phyloP scores from a whole-genome alignment of 2,329 filamentous ascomycete genomes.

The Monosporascus sp. region DNA sequence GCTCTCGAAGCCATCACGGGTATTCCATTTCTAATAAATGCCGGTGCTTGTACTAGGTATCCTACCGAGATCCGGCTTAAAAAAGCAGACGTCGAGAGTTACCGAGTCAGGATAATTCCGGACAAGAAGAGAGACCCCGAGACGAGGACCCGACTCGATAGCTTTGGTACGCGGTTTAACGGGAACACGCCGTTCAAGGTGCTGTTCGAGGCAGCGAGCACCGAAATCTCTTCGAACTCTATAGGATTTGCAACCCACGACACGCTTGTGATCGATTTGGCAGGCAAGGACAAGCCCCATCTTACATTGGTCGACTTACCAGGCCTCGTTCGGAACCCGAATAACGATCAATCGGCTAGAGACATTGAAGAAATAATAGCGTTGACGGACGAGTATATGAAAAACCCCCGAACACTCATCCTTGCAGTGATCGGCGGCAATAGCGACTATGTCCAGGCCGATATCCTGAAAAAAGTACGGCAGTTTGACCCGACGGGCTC shows the following conservation, averaged over 20 bases:
- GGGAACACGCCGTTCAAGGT: slow-evolving; percentile 9
- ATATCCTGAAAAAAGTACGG: slow-evolving; percentile 45
- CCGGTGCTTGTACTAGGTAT: slow-evolving; percentile 56
- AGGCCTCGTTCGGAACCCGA: slow-evolving; percentile 45
- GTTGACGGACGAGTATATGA: slow-evolving; percentile 51
- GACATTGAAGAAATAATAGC: slow-evolving; percentile 39
- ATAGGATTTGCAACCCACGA: slow-evolving; percentile 31
- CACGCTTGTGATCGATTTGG: slow-evolving; percentile 41
- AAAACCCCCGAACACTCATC: slow-evolving; percentile 50
- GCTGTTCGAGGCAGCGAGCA: slow-evolving; percentile 28
- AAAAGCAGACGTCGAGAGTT: slow-evolving; percentile 26
- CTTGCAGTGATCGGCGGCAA: slow-evolving; percentile 52
- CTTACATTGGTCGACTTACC: slow-evolving; percentile 56
- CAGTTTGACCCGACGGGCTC: slow-evolving; percentile 22
- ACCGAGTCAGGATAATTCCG: slow-evolving; percentile 30
- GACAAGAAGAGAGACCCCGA: slow-evolving; percentile 20
- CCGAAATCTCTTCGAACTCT: slow-evolving; percentile 9
- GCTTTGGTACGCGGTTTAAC: slow-evolving; percentile 7
- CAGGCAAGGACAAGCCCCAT: slow-evolving; percentile 40
- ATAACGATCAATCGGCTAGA: slow-evolving; percentile 35
- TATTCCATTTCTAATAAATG: slow-evolving; percentile 52
- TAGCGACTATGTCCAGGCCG: slow-evolving; percentile 52
- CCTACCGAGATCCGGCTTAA: slow-evolving; percentile 57
- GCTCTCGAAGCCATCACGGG: slow-evolving; percentile 59
- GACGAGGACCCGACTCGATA: slow-evolving; percentile 17